Evolutionary conservation across 345 rosid genomes (phyloP).

Genomic region (Pistacia vera): DNA sequence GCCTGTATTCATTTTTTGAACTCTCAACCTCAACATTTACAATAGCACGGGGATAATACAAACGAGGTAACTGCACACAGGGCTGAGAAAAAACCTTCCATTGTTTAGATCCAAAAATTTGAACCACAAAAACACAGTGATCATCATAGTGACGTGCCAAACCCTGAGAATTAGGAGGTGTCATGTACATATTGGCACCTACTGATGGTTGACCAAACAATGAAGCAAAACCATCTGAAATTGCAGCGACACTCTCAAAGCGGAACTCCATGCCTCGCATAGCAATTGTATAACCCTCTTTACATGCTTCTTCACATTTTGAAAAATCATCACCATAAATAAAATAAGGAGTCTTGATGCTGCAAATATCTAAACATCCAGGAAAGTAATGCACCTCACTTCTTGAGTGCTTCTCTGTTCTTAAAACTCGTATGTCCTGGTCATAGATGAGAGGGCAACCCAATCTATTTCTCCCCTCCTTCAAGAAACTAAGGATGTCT

Average conservation of each 20-base stretch:
- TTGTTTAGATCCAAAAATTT: conserved; percentile 49
- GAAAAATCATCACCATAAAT: conserved; percentile 29
- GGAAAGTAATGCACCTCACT: conserved; percentile 47
- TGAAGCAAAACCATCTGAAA: conserved; percentile 54
- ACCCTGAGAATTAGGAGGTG: conserved; percentile 69
- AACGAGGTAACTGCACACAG: conserved; percentile 45
- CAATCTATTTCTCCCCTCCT: conserved; percentile 45
- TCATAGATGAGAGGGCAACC: conserved; percentile 49
- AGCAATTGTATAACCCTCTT: conserved; percentile 56
- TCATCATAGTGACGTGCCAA: conserved; percentile 59
- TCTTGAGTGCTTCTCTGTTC: conserved; percentile 42
- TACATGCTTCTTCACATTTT: conserved; percentile 53
- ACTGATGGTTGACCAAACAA: conserved; percentile 70
- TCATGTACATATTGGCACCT: conserved; percentile 65
- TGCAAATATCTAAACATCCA: conserved; percentile 15
- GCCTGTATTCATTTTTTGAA: conserved; percentile 24
- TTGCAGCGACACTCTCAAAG: conserved; percentile 40
- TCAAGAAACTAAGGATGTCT: conserved; percentile 49
- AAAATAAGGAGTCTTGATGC: conserved; percentile 14
- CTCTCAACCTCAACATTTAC: conserved; percentile 18
- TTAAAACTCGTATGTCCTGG: conserved; percentile 56
- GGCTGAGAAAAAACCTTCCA: conserved; percentile 46
- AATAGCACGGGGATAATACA: conserved; percentile 43
- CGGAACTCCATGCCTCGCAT: conserved; percentile 62
- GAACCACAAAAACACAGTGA: conserved; percentile 69